Percentiles rank a stretch among this genome's conserved stretches.
Evolutionary conservation across 1,139 yeast genomes (phyloP).

Genomic region (Pichia sp.): DNA sequence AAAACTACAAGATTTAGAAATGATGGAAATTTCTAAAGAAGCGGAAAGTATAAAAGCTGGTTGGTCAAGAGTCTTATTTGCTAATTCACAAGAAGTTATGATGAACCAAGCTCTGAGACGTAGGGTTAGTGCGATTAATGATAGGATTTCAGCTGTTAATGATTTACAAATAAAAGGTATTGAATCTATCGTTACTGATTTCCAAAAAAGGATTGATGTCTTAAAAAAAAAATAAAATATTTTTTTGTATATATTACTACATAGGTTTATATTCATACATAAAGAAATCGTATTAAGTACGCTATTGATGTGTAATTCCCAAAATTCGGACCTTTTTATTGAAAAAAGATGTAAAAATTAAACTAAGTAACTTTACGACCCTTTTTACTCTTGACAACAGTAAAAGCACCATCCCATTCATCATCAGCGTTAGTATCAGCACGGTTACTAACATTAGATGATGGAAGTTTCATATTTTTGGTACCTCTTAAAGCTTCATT

Average conservation of each 20-base stretch:
- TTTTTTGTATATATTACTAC: neutral
- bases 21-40: conserved; percentile 71
- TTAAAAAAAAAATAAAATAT: neutral
- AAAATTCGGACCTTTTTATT: too few relatives aligned
- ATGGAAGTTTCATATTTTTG: neutral
- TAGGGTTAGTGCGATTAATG: conserved; percentile 61
- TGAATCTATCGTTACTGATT: conserved; percentile 16
- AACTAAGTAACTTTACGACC: conserved; percentile 37
- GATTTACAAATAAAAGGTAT: conserved; percentile 42
- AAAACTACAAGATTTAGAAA: conserved; percentile 73
- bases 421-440: conserved; percentile 32
- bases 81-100: conserved; percentile 81
- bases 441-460: neutral
- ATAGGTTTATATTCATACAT: neutral
- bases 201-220: conserved; percentile 7
- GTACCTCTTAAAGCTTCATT: conserved; percentile 40
- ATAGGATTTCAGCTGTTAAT: conserved; percentile 42
- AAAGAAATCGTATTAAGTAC: neutral
- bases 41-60: conserved; percentile 69
- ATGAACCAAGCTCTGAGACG: conserved; percentile 87
- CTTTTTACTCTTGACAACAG: conserved; percentile 62
- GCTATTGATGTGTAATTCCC: too few relatives aligned
- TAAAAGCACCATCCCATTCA: conserved; percentile 65
- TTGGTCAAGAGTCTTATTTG: conserved; percentile 74
- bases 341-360: too few relatives aligned